phyloP scores from a whole-genome alignment of 2,329 filamentous ascomycete species.

The Onygenales sp. region DNA sequence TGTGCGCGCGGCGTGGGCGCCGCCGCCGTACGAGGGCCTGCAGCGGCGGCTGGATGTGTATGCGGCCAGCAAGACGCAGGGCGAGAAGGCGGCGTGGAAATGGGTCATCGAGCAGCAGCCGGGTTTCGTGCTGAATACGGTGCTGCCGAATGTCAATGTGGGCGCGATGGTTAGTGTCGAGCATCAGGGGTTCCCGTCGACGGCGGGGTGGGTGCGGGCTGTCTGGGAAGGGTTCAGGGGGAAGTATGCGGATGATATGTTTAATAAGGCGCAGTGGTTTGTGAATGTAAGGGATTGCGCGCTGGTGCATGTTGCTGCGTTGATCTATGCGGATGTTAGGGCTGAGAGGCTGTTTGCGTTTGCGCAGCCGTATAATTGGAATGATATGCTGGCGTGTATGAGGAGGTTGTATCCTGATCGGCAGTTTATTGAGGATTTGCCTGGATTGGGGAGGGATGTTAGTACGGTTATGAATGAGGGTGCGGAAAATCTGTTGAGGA shows the following conservation, averaged over 20 bases:
- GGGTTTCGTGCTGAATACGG: constrained; percentile 34
- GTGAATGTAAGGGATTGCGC: constrained; percentile 43
- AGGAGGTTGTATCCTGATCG: constrained; percentile 31
- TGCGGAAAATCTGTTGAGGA: constrained; percentile 20
- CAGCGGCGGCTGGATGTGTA: constrained; percentile 27
- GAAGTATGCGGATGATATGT: background rate
- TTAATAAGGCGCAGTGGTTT: constrained; percentile 29
- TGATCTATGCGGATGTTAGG: constrained; percentile 36
- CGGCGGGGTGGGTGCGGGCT: constrained; percentile 12
- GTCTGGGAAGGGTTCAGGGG: constrained; percentile 13
- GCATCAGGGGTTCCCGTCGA: constrained; percentile 16
- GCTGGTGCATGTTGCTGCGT: constrained; percentile 43
- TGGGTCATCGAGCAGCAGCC: constrained; percentile 37
- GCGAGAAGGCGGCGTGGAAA: constrained; percentile 39
- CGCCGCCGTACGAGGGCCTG: constrained; percentile 19
- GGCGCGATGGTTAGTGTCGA: constrained; percentile 26
- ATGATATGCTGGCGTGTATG: constrained; percentile 29
- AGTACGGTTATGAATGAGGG: constrained; percentile 15
- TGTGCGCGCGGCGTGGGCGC: constrained; percentile 24
- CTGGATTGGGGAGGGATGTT: constrained; percentile 14
- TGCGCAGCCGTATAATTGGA: constrained; percentile 39
- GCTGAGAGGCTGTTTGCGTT: constrained; percentile 48
- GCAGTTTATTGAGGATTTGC: constrained; percentile 21
- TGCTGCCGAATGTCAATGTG: constrained; percentile 27
- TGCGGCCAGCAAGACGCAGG: constrained; percentile 37